Evolutionary conservation across 352 stramenopile species (phyloP).

Genomic region (Phytophthora capsici): DNA sequence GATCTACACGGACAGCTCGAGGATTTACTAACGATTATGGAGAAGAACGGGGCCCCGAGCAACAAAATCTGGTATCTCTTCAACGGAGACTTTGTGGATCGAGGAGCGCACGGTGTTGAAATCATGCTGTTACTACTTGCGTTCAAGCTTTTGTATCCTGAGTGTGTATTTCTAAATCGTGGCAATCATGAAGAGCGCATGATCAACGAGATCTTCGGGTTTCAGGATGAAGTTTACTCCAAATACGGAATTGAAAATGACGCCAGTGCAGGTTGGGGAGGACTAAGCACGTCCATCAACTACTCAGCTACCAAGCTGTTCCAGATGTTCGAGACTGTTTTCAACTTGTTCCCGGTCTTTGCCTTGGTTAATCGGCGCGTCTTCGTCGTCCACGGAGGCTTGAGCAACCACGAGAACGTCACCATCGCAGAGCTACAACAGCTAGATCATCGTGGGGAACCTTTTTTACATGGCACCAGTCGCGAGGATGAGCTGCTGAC

Average conservation of each 20-base stretch:
- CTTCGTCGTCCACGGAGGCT: slow-evolving; percentile 94
- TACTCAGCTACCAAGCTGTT: slow-evolving; percentile 86
- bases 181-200: slow-evolving; percentile 96
- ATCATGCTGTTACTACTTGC: slow-evolving; percentile 89
- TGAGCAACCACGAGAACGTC: slow-evolving; percentile 89
- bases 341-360: slow-evolving; percentile 90
- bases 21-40: slow-evolving; percentile 94
- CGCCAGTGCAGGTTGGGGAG: slow-evolving; percentile 67
- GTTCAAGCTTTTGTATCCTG: slow-evolving; percentile 91
- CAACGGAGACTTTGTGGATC: slow-evolving; percentile 97
- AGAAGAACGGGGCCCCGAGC: slow-evolving; percentile 90
- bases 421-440: slow-evolving; percentile 85
- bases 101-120: slow-evolving; percentile 92
- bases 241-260: slow-evolving; percentile 85
- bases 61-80: slow-evolving; percentile 94
- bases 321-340: slow-evolving; percentile 87
- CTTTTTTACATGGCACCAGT: slow-evolving; percentile 80
- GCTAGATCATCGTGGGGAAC: slow-evolving; percentile 88
- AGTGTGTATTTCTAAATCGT: slow-evolving; percentile 93
- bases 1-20: slow-evolving; percentile 94
- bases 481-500: slow-evolving; percentile 92
- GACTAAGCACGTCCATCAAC: slow-evolving; percentile 65
- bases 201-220: slow-evolving; percentile 93
- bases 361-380: slow-evolving; percentile 90
- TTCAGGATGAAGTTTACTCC: slow-evolving; percentile 83